Base-by-base conservation (phyloP, 169 alveolate genomes). In the Plasmodium chabaudi region DNA sequence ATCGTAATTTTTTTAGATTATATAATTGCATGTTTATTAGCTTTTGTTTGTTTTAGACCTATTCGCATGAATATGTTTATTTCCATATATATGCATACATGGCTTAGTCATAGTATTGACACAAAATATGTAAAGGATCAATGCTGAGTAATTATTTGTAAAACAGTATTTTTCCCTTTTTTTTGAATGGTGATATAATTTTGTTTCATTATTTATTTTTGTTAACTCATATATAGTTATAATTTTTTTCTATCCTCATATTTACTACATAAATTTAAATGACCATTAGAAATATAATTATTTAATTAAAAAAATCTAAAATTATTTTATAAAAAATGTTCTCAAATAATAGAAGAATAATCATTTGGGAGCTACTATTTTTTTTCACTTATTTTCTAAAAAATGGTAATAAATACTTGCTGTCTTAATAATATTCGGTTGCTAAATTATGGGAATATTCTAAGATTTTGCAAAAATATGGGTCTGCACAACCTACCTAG, bases 321-420 rank as follows among this genome's bases (percentile, higher is more conserved):
- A 34, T 3, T 34, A 34, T 5, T 34, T 34, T 51, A 56, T 42
- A 42, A 72, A 72, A 56, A 59, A 77, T 77, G 88, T 77, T 63
- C 65, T 57, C 65, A 17, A 77, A 46, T 10, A 77, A 63, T 27
- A 25, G 27, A 42, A 77, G 53, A 63, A 51, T 27, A 64, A 39
- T 63, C 10, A 49, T 77, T 56, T 64, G 47, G 21, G 51, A 57
- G 88, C 15, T 77, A 67, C 25, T 77, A 9, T 6, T 63, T 51
- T 77, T 77, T 63, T n/a, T 55, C 23, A 25, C 47, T 56, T 49
- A 63, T 25, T 44, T 77, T 47, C 88, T 49, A 47, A 77, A 65
- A 77, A 39, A 75, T 77, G 65, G 47, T 7, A 65, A 49, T 12
- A 42, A 17, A 12, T 51, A 13, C 23, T 51, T 15, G 19, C 59